Evolutionary conservation across 257 asterid species (phyloP).

Genomic region (Jacaranda mimosifolia): DNA sequence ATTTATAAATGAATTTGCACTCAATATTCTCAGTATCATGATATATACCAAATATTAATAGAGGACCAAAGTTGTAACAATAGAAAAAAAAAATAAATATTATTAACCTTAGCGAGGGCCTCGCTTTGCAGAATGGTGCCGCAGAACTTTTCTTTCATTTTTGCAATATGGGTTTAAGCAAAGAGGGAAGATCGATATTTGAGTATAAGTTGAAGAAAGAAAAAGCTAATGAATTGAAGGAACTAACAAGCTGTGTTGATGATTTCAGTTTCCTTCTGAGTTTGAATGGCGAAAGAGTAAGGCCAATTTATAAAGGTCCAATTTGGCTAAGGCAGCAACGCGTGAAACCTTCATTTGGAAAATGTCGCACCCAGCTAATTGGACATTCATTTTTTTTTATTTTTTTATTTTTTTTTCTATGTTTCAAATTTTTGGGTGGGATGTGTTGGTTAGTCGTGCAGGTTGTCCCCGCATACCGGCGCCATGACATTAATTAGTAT

Average conservation of each 20-base stretch:
- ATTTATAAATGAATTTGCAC: no score
- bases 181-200: not conserved
- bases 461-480: constrained; percentile 18
- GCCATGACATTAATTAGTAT: not conserved
- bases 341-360: constrained; percentile 24
- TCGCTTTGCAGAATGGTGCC: constrained; percentile 58
- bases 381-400: not conserved
- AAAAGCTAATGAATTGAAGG: not conserved
- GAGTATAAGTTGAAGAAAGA: not conserved
- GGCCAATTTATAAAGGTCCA: constrained; percentile 41
- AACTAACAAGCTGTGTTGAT: not conserved
- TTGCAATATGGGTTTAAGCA: not conserved
- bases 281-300: constrained; percentile 20
- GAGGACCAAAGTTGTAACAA: no score
- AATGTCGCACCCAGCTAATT: constrained; percentile 38
- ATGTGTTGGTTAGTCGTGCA: constrained; percentile 26
- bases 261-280: constrained; percentile 21
- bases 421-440: constrained; percentile 2
- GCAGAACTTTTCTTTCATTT: constrained; percentile 47
- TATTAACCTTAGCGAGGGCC: constrained; percentile 52
- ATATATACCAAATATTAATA: no score
- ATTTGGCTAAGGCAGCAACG: constrained; percentile 22
- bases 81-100: not conserved
- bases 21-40: no score
- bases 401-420: not conserved